Evolutionary conservation across 2,329 filamentous ascomycete genomes (phyloP).

Genomic region (Epicoccum sorghinum): DNA sequence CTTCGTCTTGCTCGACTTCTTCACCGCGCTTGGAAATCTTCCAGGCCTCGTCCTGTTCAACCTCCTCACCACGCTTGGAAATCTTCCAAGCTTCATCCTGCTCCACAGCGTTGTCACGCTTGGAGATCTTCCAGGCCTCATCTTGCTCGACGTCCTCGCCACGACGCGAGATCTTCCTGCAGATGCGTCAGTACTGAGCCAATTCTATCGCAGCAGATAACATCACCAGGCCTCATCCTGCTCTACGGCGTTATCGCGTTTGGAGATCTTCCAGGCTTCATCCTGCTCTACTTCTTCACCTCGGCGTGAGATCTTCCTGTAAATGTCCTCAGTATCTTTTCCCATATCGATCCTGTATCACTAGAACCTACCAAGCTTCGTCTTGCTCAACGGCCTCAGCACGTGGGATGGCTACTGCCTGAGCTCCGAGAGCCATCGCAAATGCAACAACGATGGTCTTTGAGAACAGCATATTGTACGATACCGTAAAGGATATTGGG

Average conservation of each 20-base stretch:
- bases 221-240: neutral
- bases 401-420: neutral
- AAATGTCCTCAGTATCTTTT: neutral
- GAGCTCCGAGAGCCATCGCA: neutral
- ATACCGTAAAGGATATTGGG: neutral
- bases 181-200: neutral
- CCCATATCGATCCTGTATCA: neutral
- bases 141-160: neutral
- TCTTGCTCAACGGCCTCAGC: slow-evolving; percentile 4
- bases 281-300: neutral
- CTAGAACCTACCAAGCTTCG: neutral
- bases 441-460: neutral
- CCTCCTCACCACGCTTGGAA: neutral
- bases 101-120: neutral
- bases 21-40: neutral
- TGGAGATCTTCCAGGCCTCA: neutral
- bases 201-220: too few species aligned
- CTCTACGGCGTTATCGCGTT: neutral
- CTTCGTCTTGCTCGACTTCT: too few species aligned
- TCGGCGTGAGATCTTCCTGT: neutral
- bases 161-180: neutral
- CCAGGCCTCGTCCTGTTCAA: neutral
- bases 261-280: neutral
- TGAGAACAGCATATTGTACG: neutral
- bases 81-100: neutral